Base-by-base conservation (phyloP, 805 yeast genomes). In the Myxozyma nipponensis region DNA sequence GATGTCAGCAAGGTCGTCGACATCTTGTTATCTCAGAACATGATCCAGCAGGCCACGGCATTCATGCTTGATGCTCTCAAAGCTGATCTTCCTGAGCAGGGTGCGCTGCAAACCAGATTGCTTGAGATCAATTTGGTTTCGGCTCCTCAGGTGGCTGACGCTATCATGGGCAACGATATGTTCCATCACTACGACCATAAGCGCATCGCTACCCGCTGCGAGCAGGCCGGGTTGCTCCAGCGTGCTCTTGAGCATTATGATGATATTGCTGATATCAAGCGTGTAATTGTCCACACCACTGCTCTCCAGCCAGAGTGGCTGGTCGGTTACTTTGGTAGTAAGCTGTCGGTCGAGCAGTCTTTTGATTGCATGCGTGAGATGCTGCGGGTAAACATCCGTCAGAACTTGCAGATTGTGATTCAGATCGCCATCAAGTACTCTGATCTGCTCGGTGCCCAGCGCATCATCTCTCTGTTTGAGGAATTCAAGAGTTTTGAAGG, bases 61-160 rank as follows among this genome's bases (percentile, higher is more conserved):
- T 88, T 93, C 74, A 74, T 93, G 64, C 76, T 93, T 62, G 98
- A 93, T 69, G 98, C 97, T 7, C 77, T 93, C 67, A 93, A 93
- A 74, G 86, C 83, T 57, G 96, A 93, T 71, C 77, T 83, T 35
- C 97, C 98, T 37, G 84, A 90, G 57, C 96, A 93, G 66, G 97
- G 96, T 17, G 95, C 89, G 64, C 76, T 93, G 65, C 98, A 93
- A 76, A 93, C 98, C 6, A 82, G 95, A 64, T 80, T 93, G 45
- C 78, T 93, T 60, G 98, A 93, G 71, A 88, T 87, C 60, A 93
- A 93, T 69, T 76, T 93, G 67, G 69, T 87, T 66, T 95, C 90
- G 68, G 98, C 98, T 17, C 99, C 99, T 45, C 98, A 93, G 76
- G 99, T 93, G 50, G 99, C 98, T 39, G 98, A 93, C 71, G 99